These are phyloP conservation scores for Persicaria tinctoria DNA, from an alignment of 148 eudicot species.

Conservation along the genomic window DNA sequence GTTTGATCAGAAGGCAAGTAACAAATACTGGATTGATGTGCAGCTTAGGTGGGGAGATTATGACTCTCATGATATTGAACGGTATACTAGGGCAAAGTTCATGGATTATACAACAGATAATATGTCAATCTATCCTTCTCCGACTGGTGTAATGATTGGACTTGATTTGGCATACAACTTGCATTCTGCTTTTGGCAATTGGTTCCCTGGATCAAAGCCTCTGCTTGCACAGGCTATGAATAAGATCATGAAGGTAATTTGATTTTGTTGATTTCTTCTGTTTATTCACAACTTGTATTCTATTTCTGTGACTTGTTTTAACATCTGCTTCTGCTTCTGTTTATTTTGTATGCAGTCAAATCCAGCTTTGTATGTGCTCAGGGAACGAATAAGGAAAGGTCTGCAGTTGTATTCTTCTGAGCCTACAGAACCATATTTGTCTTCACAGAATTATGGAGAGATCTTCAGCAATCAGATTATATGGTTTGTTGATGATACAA, in stretches of 20 bases:
- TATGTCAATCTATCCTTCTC: slow-evolving; percentile 99
- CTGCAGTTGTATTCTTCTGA: slow-evolving; percentile 98
- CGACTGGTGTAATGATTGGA: slow-evolving; percentile 98
- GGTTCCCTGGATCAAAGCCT: slow-evolving; percentile 99
- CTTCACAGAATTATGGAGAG: slow-evolving; percentile 97
- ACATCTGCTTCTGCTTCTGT: background rate
- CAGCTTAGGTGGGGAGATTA: slow-evolving; percentile 99
- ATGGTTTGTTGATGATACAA: slow-evolving; percentile 99
- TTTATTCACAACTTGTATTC: background rate
- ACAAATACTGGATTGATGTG: slow-evolving; percentile 98
- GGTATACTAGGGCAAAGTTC: slow-evolving; percentile 94
- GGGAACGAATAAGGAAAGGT: slow-evolving; percentile 97
- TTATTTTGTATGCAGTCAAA: slow-evolving; percentile 57
- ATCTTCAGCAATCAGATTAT: slow-evolving; percentile 97
- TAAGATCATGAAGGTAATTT: slow-evolving; percentile 92
- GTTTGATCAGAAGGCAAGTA: slow-evolving; percentile 97
- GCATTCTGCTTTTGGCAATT: slow-evolving; percentile 99
- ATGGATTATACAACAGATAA: slow-evolving; percentile 99
- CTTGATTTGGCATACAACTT: slow-evolving; percentile 94
- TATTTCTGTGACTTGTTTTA: background rate
- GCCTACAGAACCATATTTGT: slow-evolving; percentile 96
- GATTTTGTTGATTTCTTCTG: background rate
- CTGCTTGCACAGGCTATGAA: slow-evolving; percentile 98
- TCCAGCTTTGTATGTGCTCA: slow-evolving; percentile 91
- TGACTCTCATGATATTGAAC: slow-evolving; percentile 98